Evolutionary conservation across 352 stramenopile species (phyloP).

Genomic region (Phytophthora pistaciae): DNA sequence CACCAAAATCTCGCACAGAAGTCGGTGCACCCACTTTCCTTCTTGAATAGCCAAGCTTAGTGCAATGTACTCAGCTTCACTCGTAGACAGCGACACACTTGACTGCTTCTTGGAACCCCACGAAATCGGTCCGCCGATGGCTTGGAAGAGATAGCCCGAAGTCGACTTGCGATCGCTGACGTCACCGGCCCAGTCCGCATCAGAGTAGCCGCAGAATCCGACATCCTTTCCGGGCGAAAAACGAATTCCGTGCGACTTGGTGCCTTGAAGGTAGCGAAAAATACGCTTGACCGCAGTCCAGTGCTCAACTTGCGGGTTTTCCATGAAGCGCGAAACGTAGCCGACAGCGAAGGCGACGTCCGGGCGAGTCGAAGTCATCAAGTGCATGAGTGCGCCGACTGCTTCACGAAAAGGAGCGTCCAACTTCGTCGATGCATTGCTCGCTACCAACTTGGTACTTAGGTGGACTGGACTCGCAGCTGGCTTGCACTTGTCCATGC

Average conservation of each 20-base stretch:
- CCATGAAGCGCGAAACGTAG: conserved; percentile 32
- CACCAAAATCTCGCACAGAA: conserved; percentile 11
- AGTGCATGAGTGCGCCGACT: conserved; percentile 29
- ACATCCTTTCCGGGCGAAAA: conserved; percentile 2
- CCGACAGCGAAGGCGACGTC: conserved; percentile 22
- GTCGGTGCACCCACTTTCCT: conserved; percentile 21
- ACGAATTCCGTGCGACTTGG: conserved; percentile 19
- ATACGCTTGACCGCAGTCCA: conserved; percentile 23
- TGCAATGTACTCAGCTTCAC: conserved; percentile 18
- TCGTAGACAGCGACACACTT: conserved; percentile 25
- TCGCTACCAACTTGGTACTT: conserved; percentile 6
- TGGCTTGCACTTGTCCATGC: conserved; percentile 12
- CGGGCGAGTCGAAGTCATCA: conserved; percentile 27
- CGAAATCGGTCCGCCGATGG: background rate
- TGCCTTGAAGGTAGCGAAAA: conserved; percentile 25
- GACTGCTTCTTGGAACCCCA: conserved; percentile 22
- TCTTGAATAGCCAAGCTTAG: conserved; percentile 19
- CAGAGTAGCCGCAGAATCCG: conserved; percentile 14
- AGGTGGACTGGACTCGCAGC: conserved; percentile 8
- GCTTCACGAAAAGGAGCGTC: conserved; percentile 19
- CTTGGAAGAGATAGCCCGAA: conserved; percentile 9
- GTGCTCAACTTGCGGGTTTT: conserved; percentile 26
- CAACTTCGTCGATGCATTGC: conserved; percentile 11
- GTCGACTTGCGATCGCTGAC: conserved; percentile 19
- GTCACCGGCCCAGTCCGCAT: conserved; percentile 23